A percentile compares a stretch with the other conserved stretches of the same genome.
Evolutionary conservation across 805 yeast species (phyloP).

Genomic region (Candida stauntonica): DNA sequence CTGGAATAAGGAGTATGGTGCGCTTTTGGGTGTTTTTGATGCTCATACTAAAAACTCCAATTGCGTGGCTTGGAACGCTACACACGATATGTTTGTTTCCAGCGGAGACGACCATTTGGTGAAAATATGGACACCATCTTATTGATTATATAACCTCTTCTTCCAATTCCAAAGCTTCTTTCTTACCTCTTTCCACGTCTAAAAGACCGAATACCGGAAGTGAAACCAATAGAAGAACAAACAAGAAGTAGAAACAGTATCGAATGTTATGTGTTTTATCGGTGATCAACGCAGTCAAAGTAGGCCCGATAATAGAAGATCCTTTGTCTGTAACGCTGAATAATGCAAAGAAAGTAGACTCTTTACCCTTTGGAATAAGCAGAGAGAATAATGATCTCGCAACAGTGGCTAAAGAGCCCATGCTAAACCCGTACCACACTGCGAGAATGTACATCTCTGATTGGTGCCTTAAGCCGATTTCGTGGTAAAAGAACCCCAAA

Average conservation of each 20-base stretch:
- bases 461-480: conserved; percentile 56
- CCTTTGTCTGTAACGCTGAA: conserved; percentile 81
- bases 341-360: conserved; percentile 69
- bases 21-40: conserved; percentile 49
- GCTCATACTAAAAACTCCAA: conserved; percentile 70
- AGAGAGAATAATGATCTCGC: conserved; percentile 65
- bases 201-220: conserved; percentile 52
- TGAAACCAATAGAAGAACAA: conserved; percentile 47
- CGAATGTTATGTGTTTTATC: conserved; percentile 72
- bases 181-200: conserved; percentile 58
- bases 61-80: conserved; percentile 67
- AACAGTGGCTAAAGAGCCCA: conserved; percentile 70
- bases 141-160: too few relatives aligned
- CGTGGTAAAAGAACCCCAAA: conserved; percentile 52
- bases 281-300: conserved; percentile 65
- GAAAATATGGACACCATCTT: conserved; percentile 64
- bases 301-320: conserved; percentile 69
- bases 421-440: conserved; percentile 68
- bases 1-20: conserved; percentile 74
- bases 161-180: conserved; percentile 45
- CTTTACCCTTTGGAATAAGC: conserved; percentile 71
- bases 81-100: conserved; percentile 60
- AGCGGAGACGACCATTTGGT: conserved; percentile 80
- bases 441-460: conserved; percentile 68
- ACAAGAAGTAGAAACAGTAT: conserved; percentile 63